These are phyloP conservation scores for Didymella exigua DNA, from an alignment of 2,329 filamentous ascomycete genomes.

Conservation along the genomic window DNA sequence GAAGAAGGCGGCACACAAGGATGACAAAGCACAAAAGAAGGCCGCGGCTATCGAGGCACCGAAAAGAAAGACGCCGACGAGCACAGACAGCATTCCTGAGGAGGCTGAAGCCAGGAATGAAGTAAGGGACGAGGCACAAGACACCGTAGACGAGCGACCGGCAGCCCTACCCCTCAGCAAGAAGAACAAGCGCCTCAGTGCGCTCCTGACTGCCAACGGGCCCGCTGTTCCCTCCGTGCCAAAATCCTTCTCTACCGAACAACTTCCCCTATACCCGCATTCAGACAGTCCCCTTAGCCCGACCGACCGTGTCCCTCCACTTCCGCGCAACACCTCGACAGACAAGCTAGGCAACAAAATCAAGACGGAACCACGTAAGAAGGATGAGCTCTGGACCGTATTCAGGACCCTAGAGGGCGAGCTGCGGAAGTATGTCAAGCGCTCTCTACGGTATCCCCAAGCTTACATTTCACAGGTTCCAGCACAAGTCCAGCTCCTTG, in stretches of 20 bases:
- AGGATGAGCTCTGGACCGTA: conserved; percentile 71
- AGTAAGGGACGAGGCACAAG: conserved; percentile 26
- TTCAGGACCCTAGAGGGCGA: conserved; percentile 73
- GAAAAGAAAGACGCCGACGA: conserved; percentile 35
- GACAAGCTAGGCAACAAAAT: conserved; percentile 48
- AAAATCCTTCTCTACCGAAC: conserved; percentile 58
- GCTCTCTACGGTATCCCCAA: conserved; percentile 1
- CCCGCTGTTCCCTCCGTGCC: conserved; percentile 51
- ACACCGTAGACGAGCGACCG: conserved; percentile 24
- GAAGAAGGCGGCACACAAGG: conserved; percentile 20
- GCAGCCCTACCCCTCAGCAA: conserved; percentile 36
- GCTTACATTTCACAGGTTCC: conserved; percentile 59
- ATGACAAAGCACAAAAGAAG: conserved; percentile 25
- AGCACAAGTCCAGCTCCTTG: conserved; percentile 72
- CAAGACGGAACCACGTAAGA: conserved; percentile 58
- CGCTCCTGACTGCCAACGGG: conserved; percentile 36
- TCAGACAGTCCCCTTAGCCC: conserved; percentile 42
- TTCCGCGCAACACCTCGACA: conserved; percentile 50
- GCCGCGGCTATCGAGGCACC: conserved; percentile 22
- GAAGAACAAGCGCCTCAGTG: conserved; percentile 45
- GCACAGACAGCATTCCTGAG: conserved; percentile 39
- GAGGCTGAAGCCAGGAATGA: conserved; percentile 30
- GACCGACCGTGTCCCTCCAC: conserved; percentile 47
- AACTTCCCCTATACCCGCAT: conserved; percentile 47
- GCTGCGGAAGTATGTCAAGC: conserved; percentile 63